Evolutionary conservation across 306 rosid species (phyloP).

Genomic region (Psophocarpus tetragonolobus): DNA sequence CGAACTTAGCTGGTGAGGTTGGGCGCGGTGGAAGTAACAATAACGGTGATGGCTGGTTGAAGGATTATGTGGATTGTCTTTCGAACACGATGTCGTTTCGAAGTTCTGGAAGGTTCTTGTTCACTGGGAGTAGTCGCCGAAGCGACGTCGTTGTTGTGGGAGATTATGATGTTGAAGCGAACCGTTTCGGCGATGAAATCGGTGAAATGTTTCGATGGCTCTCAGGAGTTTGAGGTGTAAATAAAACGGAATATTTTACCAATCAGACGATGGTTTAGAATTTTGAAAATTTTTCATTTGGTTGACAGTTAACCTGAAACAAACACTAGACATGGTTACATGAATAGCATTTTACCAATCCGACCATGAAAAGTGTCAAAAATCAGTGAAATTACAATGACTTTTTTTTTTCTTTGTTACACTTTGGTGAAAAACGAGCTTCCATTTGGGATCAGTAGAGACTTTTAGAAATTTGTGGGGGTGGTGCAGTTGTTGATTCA

Average conservation of each 20-base stretch:
- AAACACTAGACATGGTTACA: not conserved
- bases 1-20: conserved; percentile 48
- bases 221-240: conserved; percentile 67
- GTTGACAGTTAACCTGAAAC: not conserved
- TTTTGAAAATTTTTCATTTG: not conserved
- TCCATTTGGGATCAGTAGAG: not conserved
- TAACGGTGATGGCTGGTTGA: conserved; percentile 55
- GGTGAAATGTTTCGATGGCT: conserved; percentile 82
- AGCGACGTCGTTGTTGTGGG: conserved; percentile 47
- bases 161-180: conserved; percentile 59
- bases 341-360: not conserved
- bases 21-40: conserved; percentile 31
- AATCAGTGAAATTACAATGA: not conserved
- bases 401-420: not conserved
- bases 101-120: conserved; percentile 79
- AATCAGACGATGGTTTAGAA: not conserved
- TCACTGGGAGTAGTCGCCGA: conserved; percentile 72
- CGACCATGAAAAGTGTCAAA: not conserved
- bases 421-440: not conserved
- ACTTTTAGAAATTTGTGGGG: not conserved
- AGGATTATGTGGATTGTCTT: conserved; percentile 67
- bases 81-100: conserved; percentile 62
- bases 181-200: conserved; percentile 68
- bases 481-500: not conserved
- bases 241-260: not conserved